Base-by-base conservation (phyloP, 2,329 filamentous ascomycete genomes). In the Lomentospora prolificans region DNA sequence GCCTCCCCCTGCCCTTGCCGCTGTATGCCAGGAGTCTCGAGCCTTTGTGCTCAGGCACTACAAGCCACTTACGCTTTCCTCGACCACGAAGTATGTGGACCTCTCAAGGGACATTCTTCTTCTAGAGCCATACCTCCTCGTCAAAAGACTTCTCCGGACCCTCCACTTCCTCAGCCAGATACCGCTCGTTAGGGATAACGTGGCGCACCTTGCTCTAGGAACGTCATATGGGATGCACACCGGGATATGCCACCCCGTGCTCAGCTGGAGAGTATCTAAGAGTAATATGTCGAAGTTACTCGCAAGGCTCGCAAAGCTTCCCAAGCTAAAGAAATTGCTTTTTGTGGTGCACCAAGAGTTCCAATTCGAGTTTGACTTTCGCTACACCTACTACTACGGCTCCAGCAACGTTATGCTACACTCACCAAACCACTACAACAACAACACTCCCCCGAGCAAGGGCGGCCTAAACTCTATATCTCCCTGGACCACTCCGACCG, bases 301-400 rank as follows among this genome's bases (percentile, higher is more conserved):
- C 22, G 63, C 67, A 4, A 67, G 67, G 19, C 63, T 76, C 14
- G 68, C 69, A 25, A 71, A 69, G 56, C 75, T 77, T 27, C 62
- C 65, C 0, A 65, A 64, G 36, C 66, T 77, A 33, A 66, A 68
- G 58, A 69, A 67, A 31, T 66, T 77, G 50, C 65, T 76, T 6
- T 70, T 76, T 27, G 67, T 76, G 17, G 72, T 77, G 3, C 73
- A 75, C 58, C 74, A 77, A 59, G 73, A 75, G 55, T 75, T 75
- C 48, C 71, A 73, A 27, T 75, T 76, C 59, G 73, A 72, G 58
- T 71, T 72, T 44, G 66, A 69, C 57, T 65, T 64, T 17, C 62
- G 64, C 6, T 65, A 64, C 53, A 64, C 60, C 27, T 66, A 58
- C 60, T 57, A 51, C 22, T 46, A 56, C 58, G 60, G 31, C 61